Conservation (phyloP, 306 rosid species). For the Cicer chorassanicum region DNA sequence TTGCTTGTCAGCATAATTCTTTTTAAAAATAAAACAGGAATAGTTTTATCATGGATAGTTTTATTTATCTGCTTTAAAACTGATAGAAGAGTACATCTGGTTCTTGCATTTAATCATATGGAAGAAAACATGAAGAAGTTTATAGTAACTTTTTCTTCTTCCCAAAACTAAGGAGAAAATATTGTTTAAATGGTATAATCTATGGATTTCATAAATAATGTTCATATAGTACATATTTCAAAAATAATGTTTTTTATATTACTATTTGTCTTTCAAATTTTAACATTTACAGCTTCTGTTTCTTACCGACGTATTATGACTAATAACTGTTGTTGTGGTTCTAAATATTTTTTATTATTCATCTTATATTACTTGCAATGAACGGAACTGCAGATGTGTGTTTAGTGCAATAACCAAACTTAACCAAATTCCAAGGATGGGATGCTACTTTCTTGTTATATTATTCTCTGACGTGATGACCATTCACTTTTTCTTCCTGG, state of each 20-base stretch:
- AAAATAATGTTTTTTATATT: constrained; percentile 24
- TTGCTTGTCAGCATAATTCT: constrained; percentile 24
- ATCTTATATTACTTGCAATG: constrained; percentile 41
- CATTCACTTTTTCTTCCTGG: constrained; percentile 94
- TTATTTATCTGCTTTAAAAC: constrained; percentile 25
- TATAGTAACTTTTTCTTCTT: background rate
- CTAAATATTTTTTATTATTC: constrained; percentile 2
- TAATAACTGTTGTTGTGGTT: constrained; percentile 7
- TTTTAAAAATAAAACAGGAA: constrained; percentile 10
- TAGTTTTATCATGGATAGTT: background rate
- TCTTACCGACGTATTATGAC: constrained; percentile 24
- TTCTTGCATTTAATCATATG: constrained; percentile 37
- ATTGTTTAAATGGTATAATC: constrained; percentile 4
- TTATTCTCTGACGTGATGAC: constrained; percentile 81
- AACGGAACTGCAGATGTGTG: constrained; percentile 65
- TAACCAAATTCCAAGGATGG: constrained; percentile 76
- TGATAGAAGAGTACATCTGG: constrained; percentile 26
- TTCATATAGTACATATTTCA: constrained; percentile 5
- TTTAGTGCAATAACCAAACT: constrained; percentile 90
- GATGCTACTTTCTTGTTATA: constrained; percentile 88
- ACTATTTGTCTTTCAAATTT: background rate
- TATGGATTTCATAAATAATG: constrained; percentile 16
- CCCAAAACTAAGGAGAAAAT: background rate
- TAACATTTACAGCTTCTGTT: constrained; percentile 13
- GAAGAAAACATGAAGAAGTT: constrained; percentile 14